Base-by-base conservation (phyloP, 768 basidiomycete genomes). In the Mrakia hoshinonis region DNA sequence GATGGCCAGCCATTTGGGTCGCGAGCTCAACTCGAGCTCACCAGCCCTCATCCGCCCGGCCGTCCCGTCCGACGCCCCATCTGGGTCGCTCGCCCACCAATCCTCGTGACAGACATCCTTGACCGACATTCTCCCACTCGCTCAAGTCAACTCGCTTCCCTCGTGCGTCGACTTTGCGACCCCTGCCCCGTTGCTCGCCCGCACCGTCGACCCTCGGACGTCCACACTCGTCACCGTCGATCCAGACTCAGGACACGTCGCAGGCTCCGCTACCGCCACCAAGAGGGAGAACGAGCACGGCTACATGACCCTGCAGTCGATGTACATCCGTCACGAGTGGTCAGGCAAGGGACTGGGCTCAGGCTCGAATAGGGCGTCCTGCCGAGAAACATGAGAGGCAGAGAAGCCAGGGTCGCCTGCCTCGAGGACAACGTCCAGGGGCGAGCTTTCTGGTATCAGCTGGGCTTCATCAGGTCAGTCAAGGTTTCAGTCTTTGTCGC, bases 261-360 rank as follows among this genome's bases (percentile, higher is more conserved):
- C 34, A 1, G 54, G 54, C 12, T 55, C 34, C 54, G 54, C 54
- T 10, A 55, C 54, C 18, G 54, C 54, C 11, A 55, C 54, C 9
- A 55, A 55, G 54, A 18, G 20, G 54, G 54, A 55, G 29, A 31
- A 55, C 54, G 54, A 55, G 54, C 26, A 55, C 29, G 54, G 54
- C 1, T 55, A 55, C 29, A 26, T 55, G 1, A 55, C 54, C 22
- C 29, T 55, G 1, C 54, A 55, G 54, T 55, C 54, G 4, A 26
- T 55, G 24, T 55, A 55, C 26, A 26, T 55, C 11, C 54, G 18
- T 4, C 26, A 55, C 26, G 54, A 55, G 26, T 55, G 26, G 24
- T 29, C n/a, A 55, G 29, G 54, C 26, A 11, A 55, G 54, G 54
- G 54, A 34, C 11, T 55, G 54, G 54, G 54, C 11, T 26, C 13